Conservation (phyloP, 2,329 filamentous ascomycete species). For the Cladosporium sp. region DNA sequence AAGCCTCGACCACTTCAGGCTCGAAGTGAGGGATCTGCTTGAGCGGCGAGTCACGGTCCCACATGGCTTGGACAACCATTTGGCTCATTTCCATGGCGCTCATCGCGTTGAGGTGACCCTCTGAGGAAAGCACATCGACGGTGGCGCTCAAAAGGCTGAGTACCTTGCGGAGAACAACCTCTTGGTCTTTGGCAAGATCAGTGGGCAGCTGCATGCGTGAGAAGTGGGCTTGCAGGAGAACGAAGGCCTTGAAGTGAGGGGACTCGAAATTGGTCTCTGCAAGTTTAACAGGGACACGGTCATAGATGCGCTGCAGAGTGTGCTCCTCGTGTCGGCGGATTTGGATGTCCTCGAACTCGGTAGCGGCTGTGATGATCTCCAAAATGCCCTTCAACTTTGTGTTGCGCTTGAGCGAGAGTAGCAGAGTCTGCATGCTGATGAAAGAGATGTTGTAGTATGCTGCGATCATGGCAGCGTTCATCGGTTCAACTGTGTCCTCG, state of each 20-base stretch:
- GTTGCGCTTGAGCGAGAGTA: constrained; percentile 79
- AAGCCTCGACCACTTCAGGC: constrained; percentile 75
- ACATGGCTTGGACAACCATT: constrained; percentile 99
- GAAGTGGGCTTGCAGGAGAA: constrained; percentile 96
- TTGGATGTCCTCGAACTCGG: constrained; percentile 92
- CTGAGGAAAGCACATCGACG: constrained; percentile 91
- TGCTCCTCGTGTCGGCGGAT: constrained; percentile 88
- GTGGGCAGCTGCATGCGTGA: constrained; percentile 94
- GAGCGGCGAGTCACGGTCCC: constrained; percentile 93
- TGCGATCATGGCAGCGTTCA: constrained; percentile 96
- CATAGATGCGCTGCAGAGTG: constrained; percentile 86
- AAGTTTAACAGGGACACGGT: constrained; percentile 94
- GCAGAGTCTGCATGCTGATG: constrained; percentile 97
- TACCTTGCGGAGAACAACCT: constrained; percentile 77
- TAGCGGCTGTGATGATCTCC: constrained; percentile 94
- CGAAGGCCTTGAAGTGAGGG: constrained; percentile 97
- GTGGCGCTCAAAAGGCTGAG: constrained; percentile 84
- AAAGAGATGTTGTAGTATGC: constrained; percentile 99
- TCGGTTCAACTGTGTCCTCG: constrained; percentile 76
- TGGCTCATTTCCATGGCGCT: constrained; percentile 99
- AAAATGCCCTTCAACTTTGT: constrained; percentile 96
- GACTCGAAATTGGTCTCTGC: constrained; percentile 78
- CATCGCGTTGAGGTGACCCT: constrained; percentile 95
- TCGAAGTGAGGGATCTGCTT: constrained; percentile 98
- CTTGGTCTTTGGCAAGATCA: constrained; percentile 93